Evolutionary conservation across 352 stramenopile species (phyloP).

Genomic region (Phytophthora meadii): DNA sequence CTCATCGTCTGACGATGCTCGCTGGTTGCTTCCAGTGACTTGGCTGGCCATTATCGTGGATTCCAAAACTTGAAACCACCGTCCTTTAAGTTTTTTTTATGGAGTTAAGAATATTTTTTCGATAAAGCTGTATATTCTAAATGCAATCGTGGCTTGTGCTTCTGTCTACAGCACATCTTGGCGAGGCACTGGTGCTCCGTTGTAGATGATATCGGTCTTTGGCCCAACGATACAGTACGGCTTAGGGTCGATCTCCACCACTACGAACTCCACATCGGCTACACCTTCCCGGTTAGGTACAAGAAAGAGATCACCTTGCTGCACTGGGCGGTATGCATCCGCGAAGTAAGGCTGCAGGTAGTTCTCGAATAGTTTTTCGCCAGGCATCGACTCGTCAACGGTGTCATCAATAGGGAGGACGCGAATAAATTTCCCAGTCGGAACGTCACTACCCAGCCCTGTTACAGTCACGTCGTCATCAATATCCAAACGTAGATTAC

Average conservation of each 20-base stretch:
- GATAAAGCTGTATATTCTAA: too few species aligned
- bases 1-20: slow-evolving; percentile 46
- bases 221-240: slow-evolving; percentile 29
- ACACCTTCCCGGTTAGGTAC: slow-evolving; percentile 3
- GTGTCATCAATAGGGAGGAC: slow-evolving; percentile 32
- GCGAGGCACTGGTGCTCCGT: slow-evolving; percentile 21
- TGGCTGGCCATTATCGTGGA: slow-evolving; percentile 48
- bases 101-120: too few species aligned
- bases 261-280: slow-evolving; percentile 26
- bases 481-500: slow-evolving; percentile 25
- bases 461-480: slow-evolving; percentile 22
- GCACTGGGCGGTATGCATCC: slow-evolving; percentile 20
- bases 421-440: slow-evolving; percentile 21
- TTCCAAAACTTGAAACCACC: too few species aligned
- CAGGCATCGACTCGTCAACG: slow-evolving; percentile 13
- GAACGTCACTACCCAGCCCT: slow-evolving; percentile 21
- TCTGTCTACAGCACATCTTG: slow-evolving; percentile 13
- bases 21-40: slow-evolving; percentile 48
- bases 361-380: slow-evolving; percentile 30
- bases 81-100: too few species aligned
- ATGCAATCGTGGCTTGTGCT: too few species aligned
- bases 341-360: slow-evolving; percentile 33
- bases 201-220: slow-evolving; percentile 32
- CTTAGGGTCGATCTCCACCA: slow-evolving; percentile 23
- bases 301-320: slow-evolving; percentile 25